phyloP scores from a whole-genome alignment of 305 asterid genomes.

The Rubia balearica region DNA sequence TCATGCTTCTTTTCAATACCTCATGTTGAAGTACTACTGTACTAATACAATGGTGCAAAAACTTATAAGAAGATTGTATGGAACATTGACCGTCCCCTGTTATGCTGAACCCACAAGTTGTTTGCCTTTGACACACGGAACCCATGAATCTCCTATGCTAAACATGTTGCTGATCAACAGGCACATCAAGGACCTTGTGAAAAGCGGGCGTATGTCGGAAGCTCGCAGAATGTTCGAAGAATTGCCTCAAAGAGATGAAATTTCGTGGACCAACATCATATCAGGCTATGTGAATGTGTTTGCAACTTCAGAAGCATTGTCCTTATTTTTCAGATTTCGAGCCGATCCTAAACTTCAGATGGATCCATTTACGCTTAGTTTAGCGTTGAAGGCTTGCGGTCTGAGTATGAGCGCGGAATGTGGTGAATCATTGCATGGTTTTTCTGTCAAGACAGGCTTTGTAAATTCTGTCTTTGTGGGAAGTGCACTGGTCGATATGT shows the following conservation, averaged over 20 bases:
- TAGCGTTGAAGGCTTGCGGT: slow-evolving; percentile 75
- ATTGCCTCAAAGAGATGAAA: slow-evolving; percentile 59
- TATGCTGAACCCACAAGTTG: slow-evolving; percentile 25
- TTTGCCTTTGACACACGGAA: slow-evolving; percentile 17
- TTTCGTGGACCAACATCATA: slow-evolving; percentile 73
- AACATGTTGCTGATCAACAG: slow-evolving; percentile 41
- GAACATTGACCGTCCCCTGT: slow-evolving; percentile 18
- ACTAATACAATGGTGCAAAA: background rate
- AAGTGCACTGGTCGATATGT: slow-evolving; percentile 73
- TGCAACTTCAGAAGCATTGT: slow-evolving; percentile 53
- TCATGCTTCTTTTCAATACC: too few relatives aligned
- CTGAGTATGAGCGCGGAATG: slow-evolving; percentile 26
- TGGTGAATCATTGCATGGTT: slow-evolving; percentile 59
- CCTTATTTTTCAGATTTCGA: slow-evolving; percentile 56
- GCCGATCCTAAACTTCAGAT: slow-evolving; percentile 34
- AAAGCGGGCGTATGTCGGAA: slow-evolving; percentile 36
- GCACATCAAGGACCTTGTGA: slow-evolving; percentile 39
- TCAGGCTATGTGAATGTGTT: slow-evolving; percentile 58
- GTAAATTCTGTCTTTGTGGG: slow-evolving; percentile 69
- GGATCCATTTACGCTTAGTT: slow-evolving; percentile 74
- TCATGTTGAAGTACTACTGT: too few relatives aligned
- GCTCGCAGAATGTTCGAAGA: slow-evolving; percentile 71
- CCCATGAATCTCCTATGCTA: slow-evolving; percentile 22
- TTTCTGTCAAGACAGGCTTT: slow-evolving; percentile 44
- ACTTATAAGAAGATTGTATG: slow-evolving; percentile 23